phyloP scores from a whole-genome alignment of 352 stramenopile genomes.

The Phytophthora boehmeriae region DNA sequence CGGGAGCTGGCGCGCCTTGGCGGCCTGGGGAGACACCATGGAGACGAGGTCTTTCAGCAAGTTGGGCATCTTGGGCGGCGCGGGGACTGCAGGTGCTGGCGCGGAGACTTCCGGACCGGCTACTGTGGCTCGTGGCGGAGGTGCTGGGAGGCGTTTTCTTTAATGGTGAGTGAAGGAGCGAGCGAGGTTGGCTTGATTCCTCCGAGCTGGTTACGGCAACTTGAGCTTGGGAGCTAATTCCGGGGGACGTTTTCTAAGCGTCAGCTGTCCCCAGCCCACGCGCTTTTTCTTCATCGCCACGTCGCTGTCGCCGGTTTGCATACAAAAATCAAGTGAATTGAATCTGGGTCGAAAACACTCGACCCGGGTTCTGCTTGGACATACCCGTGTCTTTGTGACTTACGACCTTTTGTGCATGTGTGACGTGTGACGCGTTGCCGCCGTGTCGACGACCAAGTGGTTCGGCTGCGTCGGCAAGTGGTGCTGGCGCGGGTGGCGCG shows the following conservation, averaged over 20 bases:
- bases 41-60: constrained; percentile 46
- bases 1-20: constrained; percentile 25
- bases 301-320: not conserved
- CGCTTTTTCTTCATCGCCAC: not conserved
- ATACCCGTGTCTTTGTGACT: not conserved
- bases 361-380: not conserved
- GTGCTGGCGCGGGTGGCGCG: constrained; percentile 39
- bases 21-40: constrained; percentile 19
- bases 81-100: constrained; percentile 38
- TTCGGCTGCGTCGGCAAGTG: constrained; percentile 49
- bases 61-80: constrained; percentile 38
- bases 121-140: constrained; percentile 23
- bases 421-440: constrained; percentile 7
- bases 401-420: not conserved
- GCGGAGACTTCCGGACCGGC: constrained; percentile 45
- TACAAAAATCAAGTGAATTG: not conserved
- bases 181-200: too few relatives aligned
- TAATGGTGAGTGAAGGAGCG: constrained; percentile 44
- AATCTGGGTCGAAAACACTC: not conserved
- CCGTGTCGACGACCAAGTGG: constrained; percentile 31
- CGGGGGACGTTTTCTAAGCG: not conserved
- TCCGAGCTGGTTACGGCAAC: not conserved
- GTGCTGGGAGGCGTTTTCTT: constrained; percentile 53
- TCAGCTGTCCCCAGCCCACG: not conserved
- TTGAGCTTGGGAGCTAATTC: not conserved